Base-by-base conservation (phyloP, 2,329 filamentous ascomycete genomes). In the Karstenula rhodostoma region DNA sequence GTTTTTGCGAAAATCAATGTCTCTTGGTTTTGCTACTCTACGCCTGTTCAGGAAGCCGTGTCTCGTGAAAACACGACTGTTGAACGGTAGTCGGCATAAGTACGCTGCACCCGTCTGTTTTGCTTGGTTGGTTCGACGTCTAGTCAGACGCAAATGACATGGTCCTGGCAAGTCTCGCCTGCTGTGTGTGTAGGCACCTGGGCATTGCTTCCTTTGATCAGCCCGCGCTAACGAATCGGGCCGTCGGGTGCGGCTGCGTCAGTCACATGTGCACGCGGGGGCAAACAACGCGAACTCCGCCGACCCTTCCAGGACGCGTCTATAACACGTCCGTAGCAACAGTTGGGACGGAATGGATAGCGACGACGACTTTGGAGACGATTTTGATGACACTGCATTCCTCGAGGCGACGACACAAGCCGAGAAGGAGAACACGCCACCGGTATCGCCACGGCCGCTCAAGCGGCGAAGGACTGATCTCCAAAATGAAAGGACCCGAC, bases 361-460 rank as follows among this genome's bases (percentile, higher is more conserved):
- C 61, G 86, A 90, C 60, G 86, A 90, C 43, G 87, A 89, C 48
- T 90, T 87, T 70, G 87, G 87, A 60, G 87, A 87, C 63, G 70
- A 87, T 63, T 83, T 90, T 55, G 84, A 86, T 55, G 89, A 91
- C 62, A 89, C 89, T 68, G 89, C 90, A 65, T 79, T 91, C 60
- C 81, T 90, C 47, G 79, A 84, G 37, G 88, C 84, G 7, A 81
- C 88, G 23, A 87, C 85, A 40, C 84, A 88, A 63, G 77, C 77
- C 4, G 78, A 79, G 67, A 68, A 69, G 29, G 66, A 70, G 57
- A 67, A 67, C 40, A 63, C 75, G 58, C 64, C 70, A 51, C 64
- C 70, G 51, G 60, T 67, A 69, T 78, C 74, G 54, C 73, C 76
- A 57, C 69, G 75, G 57, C 70, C 75, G 27, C 61, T 65, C 57